Conservation (phyloP, 208 protist genomes). For the Trypanosoma vivax region DNA sequence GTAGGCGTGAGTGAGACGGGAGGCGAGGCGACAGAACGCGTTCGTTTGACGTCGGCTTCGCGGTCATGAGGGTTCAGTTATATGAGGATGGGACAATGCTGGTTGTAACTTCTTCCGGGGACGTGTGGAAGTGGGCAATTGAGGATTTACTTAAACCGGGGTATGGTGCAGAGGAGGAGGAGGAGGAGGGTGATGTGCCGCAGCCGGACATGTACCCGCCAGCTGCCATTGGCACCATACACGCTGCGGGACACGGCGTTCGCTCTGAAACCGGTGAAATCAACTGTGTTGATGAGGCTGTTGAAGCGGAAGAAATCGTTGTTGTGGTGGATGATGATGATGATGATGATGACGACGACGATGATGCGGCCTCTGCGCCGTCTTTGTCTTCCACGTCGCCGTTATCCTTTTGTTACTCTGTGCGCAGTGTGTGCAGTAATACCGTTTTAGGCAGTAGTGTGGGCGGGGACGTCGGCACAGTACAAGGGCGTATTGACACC, state of each 20-base stretch:
- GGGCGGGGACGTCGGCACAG: too few species aligned
- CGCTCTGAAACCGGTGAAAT: too few species aligned
- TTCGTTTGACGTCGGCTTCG: slow-evolving; percentile 81
- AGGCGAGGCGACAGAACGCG: slow-evolving; percentile 36
- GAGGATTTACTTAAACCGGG: slow-evolving; percentile 34
- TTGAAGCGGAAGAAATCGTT: slow-evolving; percentile 17
- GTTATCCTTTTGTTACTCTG: too few species aligned
- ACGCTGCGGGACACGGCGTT: background rate
- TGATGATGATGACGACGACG: background rate
- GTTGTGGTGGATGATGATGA: slow-evolving; percentile 13
- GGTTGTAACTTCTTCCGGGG: slow-evolving; percentile 64
- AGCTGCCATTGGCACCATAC: background rate
- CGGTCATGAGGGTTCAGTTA: slow-evolving; percentile 62
- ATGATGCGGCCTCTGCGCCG: too few species aligned
- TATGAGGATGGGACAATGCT: slow-evolving; percentile 47
- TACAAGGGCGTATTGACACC: too few species aligned
- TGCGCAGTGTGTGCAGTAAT: too few species aligned
- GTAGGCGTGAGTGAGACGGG: slow-evolving; percentile 26
- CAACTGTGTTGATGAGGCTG: slow-evolving; percentile 1
- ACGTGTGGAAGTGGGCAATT: slow-evolving; percentile 82
- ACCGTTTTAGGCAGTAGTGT: too few species aligned
- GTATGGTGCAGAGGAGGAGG: background rate
- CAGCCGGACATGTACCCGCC: slow-evolving; percentile 10
- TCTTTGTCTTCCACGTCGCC: too few species aligned
- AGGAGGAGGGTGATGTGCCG: slow-evolving; percentile 12